These are phyloP conservation scores for Silene conica DNA, from an alignment of 148 eudicot genomes.

Conservation along the genomic window DNA sequence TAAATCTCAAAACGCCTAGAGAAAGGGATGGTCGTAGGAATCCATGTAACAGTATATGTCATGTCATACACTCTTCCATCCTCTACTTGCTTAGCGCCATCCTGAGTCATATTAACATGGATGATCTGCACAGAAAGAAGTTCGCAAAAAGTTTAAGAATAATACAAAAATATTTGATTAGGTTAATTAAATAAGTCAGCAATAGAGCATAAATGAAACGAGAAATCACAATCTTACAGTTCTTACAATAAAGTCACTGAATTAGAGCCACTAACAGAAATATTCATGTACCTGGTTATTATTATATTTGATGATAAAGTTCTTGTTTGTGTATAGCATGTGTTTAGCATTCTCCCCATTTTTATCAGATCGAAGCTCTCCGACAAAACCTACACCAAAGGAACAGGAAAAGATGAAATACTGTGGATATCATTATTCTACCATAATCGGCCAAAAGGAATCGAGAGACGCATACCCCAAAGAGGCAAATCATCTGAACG, in stretches of 20 bases:
- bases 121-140: constrained; percentile 60
- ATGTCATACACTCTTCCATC: constrained; percentile 58
- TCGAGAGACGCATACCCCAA: constrained; percentile 29
- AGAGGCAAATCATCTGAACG: constrained; percentile 34
- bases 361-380: constrained; percentile 69
- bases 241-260: background rate
- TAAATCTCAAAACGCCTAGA: constrained; percentile 86
- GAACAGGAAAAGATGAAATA: constrained; percentile 7
- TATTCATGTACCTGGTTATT: constrained; percentile 47
- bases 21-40: constrained; percentile 52
- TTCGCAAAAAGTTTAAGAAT: background rate
- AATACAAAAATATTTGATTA: background rate
- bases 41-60: constrained; percentile 87
- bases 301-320: constrained; percentile 57
- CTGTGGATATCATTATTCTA: constrained; percentile 14
- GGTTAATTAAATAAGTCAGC: background rate
- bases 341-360: constrained; percentile 60
- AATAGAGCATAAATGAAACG: background rate
- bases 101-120: constrained; percentile 92
- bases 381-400: constrained; percentile 58
- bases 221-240: background rate
- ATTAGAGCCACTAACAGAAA: background rate
- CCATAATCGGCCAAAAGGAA: constrained; percentile 31
- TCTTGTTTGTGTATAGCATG: constrained; percentile 61
- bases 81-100: constrained; percentile 67